These are phyloP conservation scores for Acrasis kona DNA, from an alignment of 78 protist genomes.

Conservation along the genomic window DNA sequence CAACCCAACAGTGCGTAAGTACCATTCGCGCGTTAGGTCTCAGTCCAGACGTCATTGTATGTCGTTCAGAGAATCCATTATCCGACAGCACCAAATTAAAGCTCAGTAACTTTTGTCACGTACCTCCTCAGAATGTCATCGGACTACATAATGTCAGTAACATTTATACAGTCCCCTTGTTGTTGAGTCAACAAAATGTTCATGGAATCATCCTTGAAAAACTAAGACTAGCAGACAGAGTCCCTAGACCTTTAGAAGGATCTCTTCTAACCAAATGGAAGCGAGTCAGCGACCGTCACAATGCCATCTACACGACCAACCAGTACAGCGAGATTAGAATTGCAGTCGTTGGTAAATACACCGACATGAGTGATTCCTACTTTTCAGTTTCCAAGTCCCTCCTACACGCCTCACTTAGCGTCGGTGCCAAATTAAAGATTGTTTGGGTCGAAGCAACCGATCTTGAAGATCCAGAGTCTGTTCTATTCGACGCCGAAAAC, in stretches of 20 bases:
- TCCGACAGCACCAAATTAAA: slow-evolving; percentile 34
- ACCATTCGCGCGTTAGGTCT: slow-evolving; percentile 83
- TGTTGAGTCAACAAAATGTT: slow-evolving; percentile 31
- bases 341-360: slow-evolving; percentile 91
- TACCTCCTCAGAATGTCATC: slow-evolving; percentile 54
- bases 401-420: slow-evolving; percentile 61
- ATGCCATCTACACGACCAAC: not conserved
- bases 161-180: slow-evolving; percentile 80
- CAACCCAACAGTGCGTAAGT: slow-evolving; percentile 87
- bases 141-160: slow-evolving; percentile 76
- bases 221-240: not conserved
- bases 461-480: not conserved
- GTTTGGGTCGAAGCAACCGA: slow-evolving; percentile 52
- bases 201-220: not conserved
- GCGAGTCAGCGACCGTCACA: slow-evolving; percentile 8
- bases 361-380: slow-evolving; percentile 73
- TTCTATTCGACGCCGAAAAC: slow-evolving; percentile 2
- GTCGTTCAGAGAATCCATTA: slow-evolving; percentile 65
- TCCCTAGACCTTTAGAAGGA: not conserved
- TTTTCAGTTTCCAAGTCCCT: slow-evolving; percentile 70
- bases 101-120: slow-evolving; percentile 82
- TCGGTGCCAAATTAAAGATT: slow-evolving; percentile 43
- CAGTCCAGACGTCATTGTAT: slow-evolving; percentile 82
- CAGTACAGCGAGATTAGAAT: slow-evolving; percentile 25
- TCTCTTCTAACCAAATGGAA: not conserved